phyloP scores from a whole-genome alignment of 805 yeast genomes.

The Lipomyces japonicus region DNA sequence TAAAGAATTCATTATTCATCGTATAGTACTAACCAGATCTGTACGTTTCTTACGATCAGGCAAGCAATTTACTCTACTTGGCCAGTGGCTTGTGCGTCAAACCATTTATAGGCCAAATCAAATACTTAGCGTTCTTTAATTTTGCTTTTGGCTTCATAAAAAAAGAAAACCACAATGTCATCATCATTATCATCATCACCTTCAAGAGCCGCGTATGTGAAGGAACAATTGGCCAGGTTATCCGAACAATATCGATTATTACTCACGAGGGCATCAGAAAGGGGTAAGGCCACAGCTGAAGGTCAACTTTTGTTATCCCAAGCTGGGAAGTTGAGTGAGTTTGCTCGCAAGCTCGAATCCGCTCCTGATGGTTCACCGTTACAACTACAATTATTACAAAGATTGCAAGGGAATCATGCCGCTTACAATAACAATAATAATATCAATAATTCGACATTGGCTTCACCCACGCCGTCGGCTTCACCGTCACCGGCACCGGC shows the following conservation, averaged over 20 bases:
- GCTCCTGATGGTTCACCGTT: neutral
- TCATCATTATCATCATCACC: neutral
- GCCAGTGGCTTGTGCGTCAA: too few relatives aligned
- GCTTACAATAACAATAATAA: neutral
- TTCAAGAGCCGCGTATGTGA: neutral
- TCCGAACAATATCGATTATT: slow-evolving; percentile 20
- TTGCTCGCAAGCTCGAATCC: slow-evolving; percentile 1
- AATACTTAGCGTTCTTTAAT: too few relatives aligned
- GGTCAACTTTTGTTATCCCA: slow-evolving; percentile 12
- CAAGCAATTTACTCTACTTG: too few relatives aligned
- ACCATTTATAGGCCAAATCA: too few relatives aligned
- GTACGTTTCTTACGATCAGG: too few relatives aligned
- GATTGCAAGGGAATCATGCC: neutral
- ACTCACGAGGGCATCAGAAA: slow-evolving; percentile 19
- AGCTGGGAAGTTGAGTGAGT: slow-evolving; percentile 22
- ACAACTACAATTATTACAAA: neutral
- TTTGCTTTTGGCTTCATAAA: too few relatives aligned
- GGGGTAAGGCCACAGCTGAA: slow-evolving; percentile 17
- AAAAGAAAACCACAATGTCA: too few relatives aligned
- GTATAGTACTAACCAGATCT: too few relatives aligned
- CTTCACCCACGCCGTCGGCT: neutral
- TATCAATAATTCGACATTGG: neutral
- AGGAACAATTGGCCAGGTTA: slow-evolving; percentile 21
- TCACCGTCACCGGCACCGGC: neutral
- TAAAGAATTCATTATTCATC: too few relatives aligned